Evolutionary conservation across 257 asterid species (phyloP), one percentile per base, ranked within the genome.

Genomic region (Rubia yunnanensis): DNA sequence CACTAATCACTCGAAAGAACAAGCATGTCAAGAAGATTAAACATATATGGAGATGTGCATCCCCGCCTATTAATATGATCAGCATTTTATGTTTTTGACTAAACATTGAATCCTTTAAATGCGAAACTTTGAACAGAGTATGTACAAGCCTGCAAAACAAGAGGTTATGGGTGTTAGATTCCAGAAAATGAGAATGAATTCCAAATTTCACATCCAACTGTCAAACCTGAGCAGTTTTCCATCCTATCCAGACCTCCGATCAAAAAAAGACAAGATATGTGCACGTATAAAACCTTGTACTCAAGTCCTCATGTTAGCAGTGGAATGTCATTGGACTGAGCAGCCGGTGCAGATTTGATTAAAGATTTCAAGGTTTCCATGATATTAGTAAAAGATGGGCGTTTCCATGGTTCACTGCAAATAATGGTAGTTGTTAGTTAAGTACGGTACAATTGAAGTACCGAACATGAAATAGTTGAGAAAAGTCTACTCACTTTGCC

Each of bases 381-480:
- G 73, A 94, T 78, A 79, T 72, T 74, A 74, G 89, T 35, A 77
- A 94, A 90, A 30, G 97, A 86, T 23, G 99, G 97, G 50, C 99
- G 88, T 68, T 83, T 86, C 94, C 99, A 82, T 57, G 97, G 80
- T 72, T 94, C 97, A 57, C 99, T 94, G 91, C 86, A 84, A 68
- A 67, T 18, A 8, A 41, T 41, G 23, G 38, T 73, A 22, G 7
- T 4, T 13, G 26, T 70, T 26, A 58, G 62, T 63, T 20, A 66
- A 57, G 63, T 27, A n/a, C 7, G 50, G 63, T 27, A n/a, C 8
- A 31, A 72, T 36, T 26, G 28, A 44, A 15, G 23, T 26, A 20
- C 20, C 63, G 30, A 38, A 50, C 27, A 36, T 26, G 24, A 23
- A 55, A 49, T 39, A 63, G 58, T 26, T 23, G 66, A 44, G 62